These are phyloP conservation scores for Triticum timopheevii DNA, from an alignment of 176 grass and related monocot genomes.

Conservation along the genomic window DNA sequence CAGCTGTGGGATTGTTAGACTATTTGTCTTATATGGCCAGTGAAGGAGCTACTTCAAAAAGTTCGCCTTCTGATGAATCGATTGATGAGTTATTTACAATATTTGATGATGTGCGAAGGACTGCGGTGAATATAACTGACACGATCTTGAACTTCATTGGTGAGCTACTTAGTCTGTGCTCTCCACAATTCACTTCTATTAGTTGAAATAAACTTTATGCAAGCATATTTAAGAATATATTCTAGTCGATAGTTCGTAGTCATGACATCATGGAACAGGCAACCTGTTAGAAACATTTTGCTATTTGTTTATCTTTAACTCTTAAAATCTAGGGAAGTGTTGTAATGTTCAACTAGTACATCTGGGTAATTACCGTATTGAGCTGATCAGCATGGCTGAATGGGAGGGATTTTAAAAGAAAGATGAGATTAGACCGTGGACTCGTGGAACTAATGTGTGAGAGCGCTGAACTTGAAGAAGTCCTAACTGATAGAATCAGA, in stretches of 20 bases:
- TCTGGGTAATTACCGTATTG: neutral
- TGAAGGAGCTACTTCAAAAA: slow-evolving; percentile 38
- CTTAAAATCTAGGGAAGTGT: neutral
- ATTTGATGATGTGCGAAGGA: slow-evolving; percentile 84
- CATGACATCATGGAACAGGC: neutral
- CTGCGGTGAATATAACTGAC: slow-evolving; percentile 54
- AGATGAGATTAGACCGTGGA: neutral
- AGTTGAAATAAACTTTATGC: neutral
- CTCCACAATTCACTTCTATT: neutral
- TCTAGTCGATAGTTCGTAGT: too few species aligned
- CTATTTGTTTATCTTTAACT: slow-evolving; percentile 1
- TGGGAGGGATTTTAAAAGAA: neutral
- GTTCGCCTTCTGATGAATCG: slow-evolving; percentile 29
- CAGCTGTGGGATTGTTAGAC: slow-evolving; percentile 58
- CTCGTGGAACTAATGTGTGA: neutral
- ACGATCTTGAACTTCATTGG: slow-evolving; percentile 74
- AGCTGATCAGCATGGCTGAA: neutral
- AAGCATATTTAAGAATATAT: too few species aligned
- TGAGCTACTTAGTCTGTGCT: slow-evolving; percentile 34
- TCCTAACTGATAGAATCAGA: neutral
- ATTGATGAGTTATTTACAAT: slow-evolving; percentile 85
- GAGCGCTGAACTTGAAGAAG: neutral
- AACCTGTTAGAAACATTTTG: slow-evolving; percentile 3
- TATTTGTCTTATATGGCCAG: slow-evolving; percentile 54
- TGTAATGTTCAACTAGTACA: neutral